Conservation (phyloP, 768 basidiomycete genomes). For the Cyclocybe cylindracea region DNA sequence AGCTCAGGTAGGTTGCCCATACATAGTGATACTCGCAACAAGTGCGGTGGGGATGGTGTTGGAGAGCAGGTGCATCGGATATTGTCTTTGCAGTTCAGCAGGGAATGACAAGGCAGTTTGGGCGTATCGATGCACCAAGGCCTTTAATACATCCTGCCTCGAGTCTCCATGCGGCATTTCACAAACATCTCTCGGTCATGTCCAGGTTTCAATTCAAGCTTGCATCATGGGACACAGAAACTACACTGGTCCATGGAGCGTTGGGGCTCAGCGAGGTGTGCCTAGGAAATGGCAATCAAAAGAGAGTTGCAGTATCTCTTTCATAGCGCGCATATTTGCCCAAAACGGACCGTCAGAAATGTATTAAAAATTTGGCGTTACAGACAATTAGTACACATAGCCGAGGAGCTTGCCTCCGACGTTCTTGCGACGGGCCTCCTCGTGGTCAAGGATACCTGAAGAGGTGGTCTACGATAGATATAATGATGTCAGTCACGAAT, state of each 20-base stretch:
- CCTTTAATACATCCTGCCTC: background rate
- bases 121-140: background rate
- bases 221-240: too few relatives aligned
- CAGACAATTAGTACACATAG: slow-evolving; percentile 73
- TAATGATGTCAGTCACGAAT: background rate
- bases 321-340: background rate
- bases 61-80: background rate
- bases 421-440: slow-evolving; percentile 98
- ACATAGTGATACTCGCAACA: too few relatives aligned
- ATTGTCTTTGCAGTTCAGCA: too few relatives aligned
- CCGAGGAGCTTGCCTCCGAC: slow-evolving; percentile 94
- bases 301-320: background rate
- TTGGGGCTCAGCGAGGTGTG: too few relatives aligned
- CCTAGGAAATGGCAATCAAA: background rate
- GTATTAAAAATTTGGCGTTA: too few relatives aligned
- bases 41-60: background rate
- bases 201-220: too few relatives aligned
- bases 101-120: background rate
- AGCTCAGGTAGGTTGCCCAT: too few relatives aligned
- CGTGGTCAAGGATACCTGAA: slow-evolving; percentile 97
- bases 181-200: too few relatives aligned
- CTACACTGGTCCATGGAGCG: too few relatives aligned
- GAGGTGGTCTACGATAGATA: slow-evolving; percentile 75
- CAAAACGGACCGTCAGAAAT: background rate
- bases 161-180: too few relatives aligned